phyloP scores from a whole-genome alignment of 2,329 filamentous ascomycete genomes.

The Cylindrodendrum hubeiense region DNA sequence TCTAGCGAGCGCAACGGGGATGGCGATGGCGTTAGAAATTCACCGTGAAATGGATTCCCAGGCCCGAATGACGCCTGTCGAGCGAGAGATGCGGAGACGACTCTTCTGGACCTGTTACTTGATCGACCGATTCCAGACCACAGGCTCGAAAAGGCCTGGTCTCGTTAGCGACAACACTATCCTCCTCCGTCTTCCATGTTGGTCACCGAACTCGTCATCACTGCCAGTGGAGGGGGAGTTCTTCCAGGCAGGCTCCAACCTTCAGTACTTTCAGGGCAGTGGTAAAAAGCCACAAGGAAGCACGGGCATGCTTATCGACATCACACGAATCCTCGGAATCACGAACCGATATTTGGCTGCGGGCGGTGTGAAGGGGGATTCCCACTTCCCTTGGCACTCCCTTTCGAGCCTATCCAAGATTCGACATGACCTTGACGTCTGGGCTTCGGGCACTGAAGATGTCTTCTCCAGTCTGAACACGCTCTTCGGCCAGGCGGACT shows the following conservation, averaged over 20 bases:
- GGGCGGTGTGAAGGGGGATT: slow-evolving; percentile 89
- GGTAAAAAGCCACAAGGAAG: slow-evolving; percentile 81
- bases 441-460: slow-evolving; percentile 85
- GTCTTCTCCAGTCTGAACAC: slow-evolving; percentile 81
- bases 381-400: slow-evolving; percentile 91
- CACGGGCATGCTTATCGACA: slow-evolving; percentile 86
- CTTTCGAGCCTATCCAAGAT: slow-evolving; percentile 89
- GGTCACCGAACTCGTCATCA: slow-evolving; percentile 72
- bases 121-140: slow-evolving; percentile 85
- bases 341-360: slow-evolving; percentile 88
- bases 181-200: slow-evolving; percentile 80
- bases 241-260: slow-evolving; percentile 83
- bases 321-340: slow-evolving; percentile 83
- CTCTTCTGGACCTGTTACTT: slow-evolving; percentile 92
- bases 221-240: slow-evolving; percentile 81
- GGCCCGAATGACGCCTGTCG: slow-evolving; percentile 71
- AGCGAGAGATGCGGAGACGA: slow-evolving; percentile 82
- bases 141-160: slow-evolving; percentile 85
- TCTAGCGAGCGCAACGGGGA: slow-evolving; percentile 80
- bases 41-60: slow-evolving; percentile 80
- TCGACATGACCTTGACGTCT: slow-evolving; percentile 84
- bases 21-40: slow-evolving; percentile 85
- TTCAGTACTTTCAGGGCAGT: slow-evolving; percentile 77
- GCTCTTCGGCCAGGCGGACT: slow-evolving; percentile 82
- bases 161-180: slow-evolving; percentile 83